Conservation (phyloP, 257 asterid genomes). For the Solanum stenotomum region DNA sequence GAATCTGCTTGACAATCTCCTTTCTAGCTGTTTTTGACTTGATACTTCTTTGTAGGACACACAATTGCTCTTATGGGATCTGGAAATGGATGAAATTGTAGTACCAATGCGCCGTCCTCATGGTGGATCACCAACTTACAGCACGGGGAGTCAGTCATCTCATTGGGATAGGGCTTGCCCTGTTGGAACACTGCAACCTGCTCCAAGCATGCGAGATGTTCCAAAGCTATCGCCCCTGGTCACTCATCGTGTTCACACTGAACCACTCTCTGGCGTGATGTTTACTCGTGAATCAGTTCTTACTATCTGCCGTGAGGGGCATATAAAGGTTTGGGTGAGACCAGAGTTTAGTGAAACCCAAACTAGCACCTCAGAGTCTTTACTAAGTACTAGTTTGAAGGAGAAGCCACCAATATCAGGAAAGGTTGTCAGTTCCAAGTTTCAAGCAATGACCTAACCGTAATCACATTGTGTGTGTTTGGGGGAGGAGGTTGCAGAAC, state of each 20-base stretch:
- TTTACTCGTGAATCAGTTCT: constrained; percentile 85
- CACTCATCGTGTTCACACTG: constrained; percentile 88
- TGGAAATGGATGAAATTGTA: constrained; percentile 94
- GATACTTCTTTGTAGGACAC: constrained; percentile 48
- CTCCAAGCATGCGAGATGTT: constrained; percentile 84
- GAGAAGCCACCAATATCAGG: constrained; percentile 45
- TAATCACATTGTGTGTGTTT: background rate
- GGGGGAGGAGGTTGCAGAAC: background rate
- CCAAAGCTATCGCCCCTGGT: constrained; percentile 88
- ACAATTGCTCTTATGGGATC: constrained; percentile 91
- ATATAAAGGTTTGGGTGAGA: constrained; percentile 90
- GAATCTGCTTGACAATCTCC: background rate
- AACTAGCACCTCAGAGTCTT: constrained; percentile 46
- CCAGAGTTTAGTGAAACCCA: constrained; percentile 63
- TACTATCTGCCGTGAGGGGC: constrained; percentile 82
- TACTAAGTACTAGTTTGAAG: constrained; percentile 39
- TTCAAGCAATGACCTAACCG: constrained; percentile 39
- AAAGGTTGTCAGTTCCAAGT: constrained; percentile 33
- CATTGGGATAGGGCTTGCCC: constrained; percentile 89
- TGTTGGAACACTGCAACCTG: constrained; percentile 68
- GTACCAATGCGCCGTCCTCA: constrained; percentile 96
- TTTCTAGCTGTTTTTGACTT: background rate
- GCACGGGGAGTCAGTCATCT: constrained; percentile 85
- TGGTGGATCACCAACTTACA: constrained; percentile 90
- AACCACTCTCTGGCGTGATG: constrained; percentile 81